Base-by-base conservation (phyloP, 768 basidiomycete species). In the Ramaria sp. region DNA sequence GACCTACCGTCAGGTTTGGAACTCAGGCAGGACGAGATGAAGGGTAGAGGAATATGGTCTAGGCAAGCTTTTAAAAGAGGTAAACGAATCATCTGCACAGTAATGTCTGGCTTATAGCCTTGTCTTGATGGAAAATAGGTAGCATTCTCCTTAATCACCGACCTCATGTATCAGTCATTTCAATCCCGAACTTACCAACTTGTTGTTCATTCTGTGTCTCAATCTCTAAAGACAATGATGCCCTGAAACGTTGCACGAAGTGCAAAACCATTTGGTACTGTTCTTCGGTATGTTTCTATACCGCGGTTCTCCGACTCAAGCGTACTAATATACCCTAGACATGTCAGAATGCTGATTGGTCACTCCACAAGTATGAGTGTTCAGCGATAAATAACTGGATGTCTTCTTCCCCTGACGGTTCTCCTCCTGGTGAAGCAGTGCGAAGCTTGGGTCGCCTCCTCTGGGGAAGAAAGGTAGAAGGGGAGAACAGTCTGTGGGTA, bases 211-310 rank as follows among this genome's bases (percentile, higher is more conserved):
- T 72, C 5, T 96, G 92, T 61, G 73, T 75, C 39, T 69, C 68
- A 0, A 61, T 71, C 6, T 27, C 32, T 1, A 65, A 74, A 12
- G 59, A 67, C 1, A 27, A 66, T 0, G 55, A 63, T 18, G 65
- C 70, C 0, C 63, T 92, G 55, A 83, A 79, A 63, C 72, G 87
- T 48, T 97, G 95, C 65, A 78, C 83, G 0, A 73, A 71, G 5
- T 98, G 95, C 64, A 77, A 76, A 48, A 67, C 70, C 0, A 63
- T 88, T 0, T 74, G 78, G 62, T 98, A 97, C 61, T 97, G 95
- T 63, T 76, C 83, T 52, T 58, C 71, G 15, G 88, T 91, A 62
- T 28, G 41, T 9, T 28, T 48, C 25, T 34, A 37, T 61, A 41
- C 25, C 34, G 16, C 39, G 8, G 38, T 37, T n/a, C n/a, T n/a